Evolutionary conservation across 192 early-diverging fungal genomes (phyloP), one percentile per base, ranked within the genome.

Genomic region (Coemansia sp.): DNA sequence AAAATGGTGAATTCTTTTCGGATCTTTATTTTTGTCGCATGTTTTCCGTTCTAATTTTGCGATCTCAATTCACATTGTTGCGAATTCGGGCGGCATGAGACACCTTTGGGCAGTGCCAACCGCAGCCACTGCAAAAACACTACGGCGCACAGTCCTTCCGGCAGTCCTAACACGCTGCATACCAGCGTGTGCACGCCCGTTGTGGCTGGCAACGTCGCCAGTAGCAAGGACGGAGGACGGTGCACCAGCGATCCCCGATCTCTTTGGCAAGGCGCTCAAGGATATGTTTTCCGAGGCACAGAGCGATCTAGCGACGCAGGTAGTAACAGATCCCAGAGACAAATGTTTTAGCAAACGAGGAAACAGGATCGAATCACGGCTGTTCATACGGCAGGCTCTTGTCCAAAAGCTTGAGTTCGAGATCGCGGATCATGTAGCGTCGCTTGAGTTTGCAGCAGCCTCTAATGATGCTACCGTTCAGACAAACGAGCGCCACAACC

Each of bases 371-470:
- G 52, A 54, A 54, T 54, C 52, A 33, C 52, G 42, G 50, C 62
- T 55, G 27, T 42, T 52, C 30, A 37, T 70, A 11, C 55, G 62
- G 6, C 40, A 60, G 31, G 17, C 37, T 19, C 57, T 70, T 37
- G 7, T 20, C 3, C 27, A 42, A n/a, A 55, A 48, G 37, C 72
- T 68, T 10, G 59, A 61, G 6, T 1, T 13, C 40, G 59, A 65
- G 58, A 57, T 50, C 27, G 59, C 40, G 50, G 20, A n/a, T 23
- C 58, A 65, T 20, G 33, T 37, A 10, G 30, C 33, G 11, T 30
- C 20, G 10, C 44, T 65, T 14, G 55, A 57, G 22, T 22, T 28
- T 17, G 38, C 20, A 25, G 0, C 45, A 13, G 45, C 42, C 2
- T 17, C n/a, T 9, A 0, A 28, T 8, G 31, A 34, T 29, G 44